These are phyloP conservation scores for Rubus idaeus DNA, from an alignment of 306 rosid species.

Conservation along the genomic window DNA sequence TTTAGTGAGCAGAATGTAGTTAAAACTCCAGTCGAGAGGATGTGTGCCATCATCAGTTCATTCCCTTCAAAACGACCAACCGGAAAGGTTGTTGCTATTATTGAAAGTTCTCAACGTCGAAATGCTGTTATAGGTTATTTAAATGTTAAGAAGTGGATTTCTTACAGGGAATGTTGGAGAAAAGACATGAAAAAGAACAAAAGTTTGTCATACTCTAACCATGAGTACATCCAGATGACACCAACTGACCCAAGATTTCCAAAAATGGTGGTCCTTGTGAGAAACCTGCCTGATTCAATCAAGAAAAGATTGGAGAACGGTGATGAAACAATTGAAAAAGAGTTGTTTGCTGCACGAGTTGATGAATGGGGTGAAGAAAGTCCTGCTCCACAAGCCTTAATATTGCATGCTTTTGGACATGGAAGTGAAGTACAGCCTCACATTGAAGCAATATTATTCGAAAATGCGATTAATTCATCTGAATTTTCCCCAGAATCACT, in stretches of 20 bases:
- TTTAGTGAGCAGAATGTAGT: conserved; percentile 37
- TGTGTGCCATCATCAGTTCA: conserved; percentile 57
- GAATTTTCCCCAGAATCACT: conserved; percentile 67
- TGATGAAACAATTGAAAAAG: conserved; percentile 59
- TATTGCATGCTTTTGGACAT: conserved; percentile 63
- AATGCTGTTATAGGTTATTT: conserved; percentile 70
- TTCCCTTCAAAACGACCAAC: conserved; percentile 81
- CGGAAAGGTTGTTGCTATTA: conserved; percentile 70
- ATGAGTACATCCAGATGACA: conserved; percentile 57
- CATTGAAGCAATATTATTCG: conserved; percentile 71
- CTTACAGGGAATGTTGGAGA: conserved; percentile 37
- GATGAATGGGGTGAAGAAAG: conserved; percentile 69
- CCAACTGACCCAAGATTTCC: conserved; percentile 76
- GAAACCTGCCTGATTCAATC: conserved; percentile 54
- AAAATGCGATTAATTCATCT: conserved; percentile 56
- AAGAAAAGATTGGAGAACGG: conserved; percentile 58
- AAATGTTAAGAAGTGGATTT: conserved; percentile 45
- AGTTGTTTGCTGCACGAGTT: conserved; percentile 69
- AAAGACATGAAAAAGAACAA: conserved; percentile 46
- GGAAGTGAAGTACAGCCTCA: conserved; percentile 66
- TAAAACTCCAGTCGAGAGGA: conserved; percentile 42
- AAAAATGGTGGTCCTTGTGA: conserved; percentile 49
- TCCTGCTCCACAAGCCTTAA: conserved; percentile 57
- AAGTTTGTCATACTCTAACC: conserved; percentile 33
- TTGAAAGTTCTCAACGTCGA: conserved; percentile 65